Evolutionary conservation across 164 flowering plant species (phyloP).

Genomic region (Malania oleifera): DNA sequence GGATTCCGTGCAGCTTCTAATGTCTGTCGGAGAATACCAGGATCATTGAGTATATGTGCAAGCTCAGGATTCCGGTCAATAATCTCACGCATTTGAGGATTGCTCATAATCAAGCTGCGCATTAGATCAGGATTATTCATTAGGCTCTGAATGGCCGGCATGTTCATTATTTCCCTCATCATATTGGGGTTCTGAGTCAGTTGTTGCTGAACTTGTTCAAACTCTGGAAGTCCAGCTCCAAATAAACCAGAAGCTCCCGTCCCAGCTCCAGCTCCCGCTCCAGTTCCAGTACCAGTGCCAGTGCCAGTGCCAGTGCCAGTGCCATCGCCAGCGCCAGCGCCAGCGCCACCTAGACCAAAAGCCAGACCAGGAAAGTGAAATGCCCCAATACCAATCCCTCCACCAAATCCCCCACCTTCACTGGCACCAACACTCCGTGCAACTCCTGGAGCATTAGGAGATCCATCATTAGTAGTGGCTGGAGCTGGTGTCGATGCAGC

Average conservation of each 20-base stretch:
- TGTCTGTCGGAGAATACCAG: constrained; percentile 80
- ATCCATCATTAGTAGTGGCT: constrained; percentile 32
- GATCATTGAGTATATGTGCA: constrained; percentile 86
- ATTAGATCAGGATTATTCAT: constrained; percentile 90
- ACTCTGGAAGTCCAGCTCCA: constrained; percentile 80
- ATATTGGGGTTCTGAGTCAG: constrained; percentile 82
- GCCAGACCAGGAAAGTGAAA: constrained; percentile 62
- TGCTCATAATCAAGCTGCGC: constrained; percentile 78
- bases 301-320: no score
- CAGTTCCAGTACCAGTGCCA: constrained; percentile 30
- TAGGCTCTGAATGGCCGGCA: constrained; percentile 73
- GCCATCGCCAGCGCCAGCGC: constrained; percentile 10
- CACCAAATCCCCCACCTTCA: constrained; percentile 48
- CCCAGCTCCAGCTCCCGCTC: constrained; percentile 37
- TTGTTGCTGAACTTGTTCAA: constrained; percentile 83
- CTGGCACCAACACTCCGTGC: constrained; percentile 30
- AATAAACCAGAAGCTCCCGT: constrained; percentile 48
- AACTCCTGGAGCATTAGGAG: constrained; percentile 25
- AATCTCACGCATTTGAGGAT: constrained; percentile 93
- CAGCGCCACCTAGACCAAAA: constrained; percentile 39
- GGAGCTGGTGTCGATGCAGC: constrained; percentile 39
- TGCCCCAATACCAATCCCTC: constrained; percentile 41
- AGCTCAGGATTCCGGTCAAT: constrained; percentile 93
- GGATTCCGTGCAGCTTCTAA: constrained; percentile 92
- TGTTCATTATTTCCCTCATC: constrained; percentile 92